Evolutionary conservation across 768 basidiomycete species (phyloP), one percentile per base, ranked within the genome.

Genomic region (Austroboletus eburneus): DNA sequence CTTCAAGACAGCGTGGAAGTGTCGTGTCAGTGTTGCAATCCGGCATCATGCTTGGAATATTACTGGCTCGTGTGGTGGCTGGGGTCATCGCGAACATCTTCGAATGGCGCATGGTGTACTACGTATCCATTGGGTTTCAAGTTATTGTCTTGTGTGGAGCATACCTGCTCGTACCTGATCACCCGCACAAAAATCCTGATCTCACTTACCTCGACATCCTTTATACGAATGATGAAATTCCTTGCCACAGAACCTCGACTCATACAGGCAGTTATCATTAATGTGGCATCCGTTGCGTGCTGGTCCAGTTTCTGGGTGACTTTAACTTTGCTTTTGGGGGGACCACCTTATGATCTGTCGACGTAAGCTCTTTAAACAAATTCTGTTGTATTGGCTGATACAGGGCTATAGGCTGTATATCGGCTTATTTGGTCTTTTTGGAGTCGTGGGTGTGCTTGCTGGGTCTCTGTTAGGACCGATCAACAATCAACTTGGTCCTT

Each of bases 381-480:
- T 27, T 2, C 21, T 9, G 9, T 33, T 17, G 2, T 22, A 1
- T 6, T 30, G 17, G n/a, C 27, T 52, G 23, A 58, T 36, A 43
- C 7, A 14, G 10, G 32, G 12, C 3, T 24, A 3, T n/a, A 44
- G 54, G 39, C 50, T 57, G 29, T 61, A 64, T 17, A 75, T 75
- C 42, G 76, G 76, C 27, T 57, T 78, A n/a, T 74, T 77, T 50
- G 76, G 74, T 20, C 66, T 78, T 5, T 44, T 77, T 9, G 76
- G 77, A 13, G 60, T 72, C 36, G 51, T 42, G 20, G 75, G 69
- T 21, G 64, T 72, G 20, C 32, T 55, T 12, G 49, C 27, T 6
- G 63, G 61, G 0, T 57, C 60, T 5, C 17, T 58, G 20, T 56
- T 59, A 0, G 64, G 61, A 12, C 45, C 43, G 10, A 25, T 62